Evolutionary conservation across 257 asterid genomes (phyloP).

Genomic region (Nemophila menziesii): DNA sequence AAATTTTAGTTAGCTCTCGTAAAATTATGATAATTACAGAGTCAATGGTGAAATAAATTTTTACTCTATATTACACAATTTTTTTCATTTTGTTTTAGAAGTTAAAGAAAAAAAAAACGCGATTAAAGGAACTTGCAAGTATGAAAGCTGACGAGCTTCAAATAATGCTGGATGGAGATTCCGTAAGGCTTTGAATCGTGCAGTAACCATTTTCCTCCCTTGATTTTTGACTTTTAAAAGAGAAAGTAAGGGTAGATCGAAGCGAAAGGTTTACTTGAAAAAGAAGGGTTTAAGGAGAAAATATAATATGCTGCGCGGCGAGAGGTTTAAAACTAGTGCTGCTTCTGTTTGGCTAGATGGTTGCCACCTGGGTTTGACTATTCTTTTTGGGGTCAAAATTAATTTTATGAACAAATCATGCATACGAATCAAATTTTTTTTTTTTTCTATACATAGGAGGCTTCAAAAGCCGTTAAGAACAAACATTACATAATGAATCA

Average conservation of each 20-base stretch:
- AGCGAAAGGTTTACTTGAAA: constrained; percentile 1
- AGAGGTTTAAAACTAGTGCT: background rate
- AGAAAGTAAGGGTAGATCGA: background rate
- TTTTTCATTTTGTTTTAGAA: background rate
- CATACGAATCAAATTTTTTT: too few relatives aligned
- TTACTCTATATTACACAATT: background rate
- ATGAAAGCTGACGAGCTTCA: constrained; percentile 12
- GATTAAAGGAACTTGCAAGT: constrained; percentile 13
- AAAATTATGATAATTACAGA: background rate
- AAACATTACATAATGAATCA: too few relatives aligned
- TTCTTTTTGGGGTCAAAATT: too few relatives aligned
- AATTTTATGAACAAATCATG: too few relatives aligned
- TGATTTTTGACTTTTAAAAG: background rate
- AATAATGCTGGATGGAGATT: constrained; percentile 11
- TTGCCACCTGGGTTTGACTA: background rate
- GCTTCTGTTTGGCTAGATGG: background rate
- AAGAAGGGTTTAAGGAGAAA: constrained; percentile 15
- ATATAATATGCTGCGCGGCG: background rate
- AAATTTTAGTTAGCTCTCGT: background rate
- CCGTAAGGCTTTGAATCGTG: constrained; percentile 12
- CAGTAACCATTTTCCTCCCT: constrained; percentile 13
- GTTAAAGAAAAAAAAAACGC: too few relatives aligned
- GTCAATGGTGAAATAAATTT: background rate
- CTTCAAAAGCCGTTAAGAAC: too few relatives aligned
- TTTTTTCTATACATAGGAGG: too few relatives aligned